Evolutionary conservation across 2,329 filamentous ascomycete genomes (phyloP).

Genomic region (Penicillium italicum): DNA sequence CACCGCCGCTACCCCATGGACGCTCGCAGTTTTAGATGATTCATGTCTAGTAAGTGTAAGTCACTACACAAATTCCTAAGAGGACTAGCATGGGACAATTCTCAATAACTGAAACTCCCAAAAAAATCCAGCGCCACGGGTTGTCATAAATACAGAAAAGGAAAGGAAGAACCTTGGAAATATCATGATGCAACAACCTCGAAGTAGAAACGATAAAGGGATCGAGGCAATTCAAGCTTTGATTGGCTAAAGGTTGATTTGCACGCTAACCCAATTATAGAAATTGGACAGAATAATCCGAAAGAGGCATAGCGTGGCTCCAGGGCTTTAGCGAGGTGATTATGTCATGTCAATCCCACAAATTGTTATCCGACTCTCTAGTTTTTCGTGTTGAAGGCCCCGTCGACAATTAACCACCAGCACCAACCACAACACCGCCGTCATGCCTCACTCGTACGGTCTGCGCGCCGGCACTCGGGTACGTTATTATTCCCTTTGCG

Average conservation of each 20-base stretch:
- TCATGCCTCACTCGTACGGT: constrained; percentile 85
- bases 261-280: neutral
- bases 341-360: constrained; percentile 8
- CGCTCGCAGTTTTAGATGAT: neutral
- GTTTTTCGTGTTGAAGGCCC: constrained; percentile 17
- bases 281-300: neutral
- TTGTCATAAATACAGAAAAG: neutral
- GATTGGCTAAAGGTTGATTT: neutral
- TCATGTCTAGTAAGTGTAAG: neutral
- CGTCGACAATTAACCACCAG: constrained; percentile 39
- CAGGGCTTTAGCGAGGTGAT: constrained; percentile 18
- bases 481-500: constrained; percentile 43
- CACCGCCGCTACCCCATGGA: neutral
- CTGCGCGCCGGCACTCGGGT: constrained; percentile 81
- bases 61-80: no score
- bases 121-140: neutral
- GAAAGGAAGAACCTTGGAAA: neutral
- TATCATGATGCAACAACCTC: neutral
- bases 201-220: neutral
- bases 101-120: no score
- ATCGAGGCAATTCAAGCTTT: neutral
- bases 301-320: neutral
- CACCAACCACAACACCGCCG: constrained; percentile 53
- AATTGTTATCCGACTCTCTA: constrained; percentile 10
- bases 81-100: no score